phyloP scores from a whole-genome alignment of 1,139 yeast species.

The Citeromyces siamensis region DNA sequence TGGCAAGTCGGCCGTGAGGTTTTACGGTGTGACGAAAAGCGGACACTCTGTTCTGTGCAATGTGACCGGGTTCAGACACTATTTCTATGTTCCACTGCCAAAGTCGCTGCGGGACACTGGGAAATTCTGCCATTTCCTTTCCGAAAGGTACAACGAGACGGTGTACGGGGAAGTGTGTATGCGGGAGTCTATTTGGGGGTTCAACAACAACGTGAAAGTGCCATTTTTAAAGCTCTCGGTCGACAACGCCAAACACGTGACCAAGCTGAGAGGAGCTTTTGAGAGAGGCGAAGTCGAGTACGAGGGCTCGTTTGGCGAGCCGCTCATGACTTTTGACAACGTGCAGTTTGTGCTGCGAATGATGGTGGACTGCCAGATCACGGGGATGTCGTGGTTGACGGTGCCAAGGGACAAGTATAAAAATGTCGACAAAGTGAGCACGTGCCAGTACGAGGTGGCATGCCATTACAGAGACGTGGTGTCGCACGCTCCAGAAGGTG shows the following conservation, averaged over 20 bases:
- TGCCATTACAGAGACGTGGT: constrained; percentile 58
- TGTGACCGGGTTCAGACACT: constrained; percentile 81
- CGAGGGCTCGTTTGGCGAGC: constrained; percentile 46
- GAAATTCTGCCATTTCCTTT: constrained; percentile 35
- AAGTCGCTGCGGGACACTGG: constrained; percentile 52
- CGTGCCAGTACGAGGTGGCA: constrained; percentile 76
- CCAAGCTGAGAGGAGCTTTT: constrained; percentile 62
- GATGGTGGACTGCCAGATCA: constrained; percentile 85
- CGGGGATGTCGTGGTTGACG: constrained; percentile 98
- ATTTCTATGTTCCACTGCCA: constrained; percentile 89
- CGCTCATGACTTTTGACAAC: constrained; percentile 76
- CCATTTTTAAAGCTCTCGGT: constrained; percentile 72
- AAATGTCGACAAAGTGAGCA: constrained; percentile 41
- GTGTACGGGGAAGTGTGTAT: constrained; percentile 48
- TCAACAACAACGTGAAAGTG: constrained; percentile 60
- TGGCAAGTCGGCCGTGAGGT: constrained; percentile 56
- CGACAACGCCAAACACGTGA: constrained; percentile 51
- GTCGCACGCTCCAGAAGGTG: constrained; percentile 84
- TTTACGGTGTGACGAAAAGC: constrained; percentile 83
- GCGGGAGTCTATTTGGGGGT: constrained; percentile 94
- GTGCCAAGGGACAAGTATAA: constrained; percentile 65
- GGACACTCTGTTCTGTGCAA: constrained; percentile 88
- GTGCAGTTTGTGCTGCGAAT: constrained; percentile 74
- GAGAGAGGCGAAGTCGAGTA: constrained; percentile 75
- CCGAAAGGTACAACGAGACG: constrained; percentile 40